phyloP scores from a whole-genome alignment of 1,284 basidiomycete species.

The Peniophora sp. region DNA sequence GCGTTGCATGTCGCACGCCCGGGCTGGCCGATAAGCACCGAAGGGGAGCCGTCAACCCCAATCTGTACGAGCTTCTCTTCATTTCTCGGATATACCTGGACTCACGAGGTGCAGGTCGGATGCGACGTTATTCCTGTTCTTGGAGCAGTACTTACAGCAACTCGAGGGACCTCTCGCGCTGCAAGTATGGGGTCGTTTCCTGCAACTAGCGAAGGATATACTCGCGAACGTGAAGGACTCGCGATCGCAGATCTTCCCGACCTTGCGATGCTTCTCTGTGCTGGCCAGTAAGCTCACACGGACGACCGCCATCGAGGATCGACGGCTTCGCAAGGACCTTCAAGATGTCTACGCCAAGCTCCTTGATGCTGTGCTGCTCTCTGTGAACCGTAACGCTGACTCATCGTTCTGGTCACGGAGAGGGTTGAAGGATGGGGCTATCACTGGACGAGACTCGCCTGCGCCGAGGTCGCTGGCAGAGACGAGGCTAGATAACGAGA shows the following conservation, averaged over 20 bases:
- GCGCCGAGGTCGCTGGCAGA: slow-evolving; percentile 35
- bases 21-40: slow-evolving; percentile 46
- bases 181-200: slow-evolving; percentile 84
- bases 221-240: slow-evolving; percentile 52
- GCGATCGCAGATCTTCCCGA: slow-evolving; percentile 65
- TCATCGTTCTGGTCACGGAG: slow-evolving; percentile 75
- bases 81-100: background rate
- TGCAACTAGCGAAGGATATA: slow-evolving; percentile 78
- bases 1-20: slow-evolving; percentile 52
- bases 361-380: slow-evolving; percentile 75
- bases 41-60: slow-evolving; percentile 52
- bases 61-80: slow-evolving; percentile 42
- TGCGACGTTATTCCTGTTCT: slow-evolving; percentile 67
- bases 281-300: slow-evolving; percentile 82
- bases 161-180: slow-evolving; percentile 85
- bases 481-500: slow-evolving; percentile 48
- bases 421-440: slow-evolving; percentile 45
- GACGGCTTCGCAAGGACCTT: slow-evolving; percentile 81
- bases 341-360: slow-evolving; percentile 88
- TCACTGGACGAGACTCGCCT: slow-evolving; percentile 67
- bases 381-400: slow-evolving; percentile 64
- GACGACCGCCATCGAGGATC: slow-evolving; percentile 86
- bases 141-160: slow-evolving; percentile 81
- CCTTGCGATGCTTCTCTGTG: slow-evolving; percentile 69
- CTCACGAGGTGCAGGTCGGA: slow-evolving; percentile 44